phyloP scores from a whole-genome alignment of 306 rosid species.

The Inga oerstediana region DNA sequence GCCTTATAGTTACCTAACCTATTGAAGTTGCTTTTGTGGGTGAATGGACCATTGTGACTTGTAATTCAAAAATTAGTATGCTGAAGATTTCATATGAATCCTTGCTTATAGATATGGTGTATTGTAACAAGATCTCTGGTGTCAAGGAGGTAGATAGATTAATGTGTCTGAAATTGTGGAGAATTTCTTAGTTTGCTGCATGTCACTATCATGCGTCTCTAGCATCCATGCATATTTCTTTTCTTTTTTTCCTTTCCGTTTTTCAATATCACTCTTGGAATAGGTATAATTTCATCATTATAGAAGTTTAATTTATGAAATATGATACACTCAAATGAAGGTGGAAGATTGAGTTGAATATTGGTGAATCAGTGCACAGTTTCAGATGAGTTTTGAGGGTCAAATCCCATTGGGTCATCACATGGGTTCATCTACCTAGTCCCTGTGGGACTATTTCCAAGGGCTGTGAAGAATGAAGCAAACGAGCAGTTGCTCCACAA shows the following conservation, averaged over 20 bases:
- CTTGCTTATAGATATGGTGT: not conserved
- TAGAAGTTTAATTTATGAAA: not conserved
- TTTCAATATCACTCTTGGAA: not conserved
- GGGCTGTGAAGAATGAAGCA: not conserved
- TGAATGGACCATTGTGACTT: not conserved
- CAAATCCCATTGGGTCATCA: not conserved
- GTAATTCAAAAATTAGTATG: not conserved
- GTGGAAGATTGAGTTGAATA: not conserved
- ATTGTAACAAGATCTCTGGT: not conserved
- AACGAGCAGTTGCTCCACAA: not conserved
- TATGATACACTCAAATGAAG: not conserved
- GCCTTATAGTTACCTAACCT: not conserved
- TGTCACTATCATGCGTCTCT: not conserved
- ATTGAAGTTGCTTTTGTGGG: not conserved
- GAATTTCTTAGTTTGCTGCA: not conserved
- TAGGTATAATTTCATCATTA: not conserved
- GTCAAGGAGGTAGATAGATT: not conserved
- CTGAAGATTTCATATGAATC: not conserved
- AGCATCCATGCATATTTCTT: not conserved
- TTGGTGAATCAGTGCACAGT: not conserved
- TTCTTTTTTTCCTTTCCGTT: not conserved
- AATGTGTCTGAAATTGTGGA: not conserved
- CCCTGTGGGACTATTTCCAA: not conserved
- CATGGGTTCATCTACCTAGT: not conserved
- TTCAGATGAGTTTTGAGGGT: not conserved